These are phyloP conservation scores for Fusarium torulosum DNA, from an alignment of 2,329 filamentous ascomycete genomes.

Conservation along the genomic window DNA sequence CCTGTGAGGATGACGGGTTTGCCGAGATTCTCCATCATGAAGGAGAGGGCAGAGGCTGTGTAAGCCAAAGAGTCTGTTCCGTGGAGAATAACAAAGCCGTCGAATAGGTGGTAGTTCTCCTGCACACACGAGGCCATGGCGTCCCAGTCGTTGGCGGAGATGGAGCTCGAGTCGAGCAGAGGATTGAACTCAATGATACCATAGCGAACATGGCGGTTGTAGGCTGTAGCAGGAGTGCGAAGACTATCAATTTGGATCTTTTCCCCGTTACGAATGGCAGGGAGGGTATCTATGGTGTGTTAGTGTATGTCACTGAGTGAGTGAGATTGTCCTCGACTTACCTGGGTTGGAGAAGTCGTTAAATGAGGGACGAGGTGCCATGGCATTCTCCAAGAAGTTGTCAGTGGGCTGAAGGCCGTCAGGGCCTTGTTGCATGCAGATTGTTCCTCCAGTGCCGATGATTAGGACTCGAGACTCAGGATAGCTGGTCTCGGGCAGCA, in stretches of 20 bases:
- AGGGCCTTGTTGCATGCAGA: slow-evolving; percentile 88
- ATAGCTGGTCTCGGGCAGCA: slow-evolving; percentile 51
- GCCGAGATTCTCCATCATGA: slow-evolving; percentile 91
- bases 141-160: slow-evolving; percentile 87
- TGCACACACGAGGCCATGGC: slow-evolving; percentile 83
- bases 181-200: slow-evolving; percentile 86
- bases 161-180: slow-evolving; percentile 89
- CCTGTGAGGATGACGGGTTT: slow-evolving; percentile 92
- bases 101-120: slow-evolving; percentile 88
- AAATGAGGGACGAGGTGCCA: slow-evolving; percentile 86
- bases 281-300: slow-evolving; percentile 58
- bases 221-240: slow-evolving; percentile 83
- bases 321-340: slow-evolving; percentile 32
- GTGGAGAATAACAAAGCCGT: slow-evolving; percentile 91
- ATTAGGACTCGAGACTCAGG: slow-evolving; percentile 87
- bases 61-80: slow-evolving; percentile 92
- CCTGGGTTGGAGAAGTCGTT: slow-evolving; percentile 70
- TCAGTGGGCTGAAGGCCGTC: slow-evolving; percentile 84
- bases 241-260: slow-evolving; percentile 72
- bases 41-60: slow-evolving; percentile 89
- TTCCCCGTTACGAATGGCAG: slow-evolving; percentile 64
- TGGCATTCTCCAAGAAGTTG: slow-evolving; percentile 84
- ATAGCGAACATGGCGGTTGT: slow-evolving; percentile 85
- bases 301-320: not conserved
- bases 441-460: slow-evolving; percentile 90